Evolutionary conservation across 768 basidiomycete species (phyloP), one percentile per base, ranked within the genome.

Genomic region (Gloeostereum incarnatum): DNA sequence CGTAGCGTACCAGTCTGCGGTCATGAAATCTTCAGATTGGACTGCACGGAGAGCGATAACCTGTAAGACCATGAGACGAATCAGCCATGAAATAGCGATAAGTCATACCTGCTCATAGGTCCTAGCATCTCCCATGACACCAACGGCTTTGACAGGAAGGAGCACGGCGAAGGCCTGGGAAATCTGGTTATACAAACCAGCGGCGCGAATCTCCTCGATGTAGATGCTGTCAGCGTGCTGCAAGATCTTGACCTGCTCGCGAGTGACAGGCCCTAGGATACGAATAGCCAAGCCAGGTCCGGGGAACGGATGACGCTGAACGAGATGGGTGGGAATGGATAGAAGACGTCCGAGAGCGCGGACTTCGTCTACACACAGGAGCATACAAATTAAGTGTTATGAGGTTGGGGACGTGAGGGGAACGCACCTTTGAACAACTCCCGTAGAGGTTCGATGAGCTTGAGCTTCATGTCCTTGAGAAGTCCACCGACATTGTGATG

Each of bases 21-120:
- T 99, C 96, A 99, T 99, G 56, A 99, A 99, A 59, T 99, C 96
- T 56, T 97, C 94, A n/a, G 92, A 81, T 55, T 88, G 83, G 6
- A 98, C 94, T 2, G 96, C 96, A 36, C 96, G 78, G 38, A 99
- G 68, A 1, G 90, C 88, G 41, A 98, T 89, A 35, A 99, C 93
- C 79, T 85, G 48, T 26, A 20, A 19, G 10, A 25, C 37, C 27
- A 18, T 39, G 22, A 41, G 39, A 48, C 16, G 36, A 41, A 32
- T 21, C 6, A 7, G 5, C 39, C 9, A 43, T n/a, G 31, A 21
- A 36, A 31, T 20, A 38, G 40, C 11, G 19, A 47, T n/a, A n/a
- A n/a, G n/a, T n/a, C 66, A 35, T 38, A 76, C 81, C 68, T 97
- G 94, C 53, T 97, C 92, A 49, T 97, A 98, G 8, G 96, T 99